These are phyloP conservation scores for Backusella psychrophila DNA, from an alignment of 192 early-diverging fungal species.

Conservation along the genomic window DNA sequence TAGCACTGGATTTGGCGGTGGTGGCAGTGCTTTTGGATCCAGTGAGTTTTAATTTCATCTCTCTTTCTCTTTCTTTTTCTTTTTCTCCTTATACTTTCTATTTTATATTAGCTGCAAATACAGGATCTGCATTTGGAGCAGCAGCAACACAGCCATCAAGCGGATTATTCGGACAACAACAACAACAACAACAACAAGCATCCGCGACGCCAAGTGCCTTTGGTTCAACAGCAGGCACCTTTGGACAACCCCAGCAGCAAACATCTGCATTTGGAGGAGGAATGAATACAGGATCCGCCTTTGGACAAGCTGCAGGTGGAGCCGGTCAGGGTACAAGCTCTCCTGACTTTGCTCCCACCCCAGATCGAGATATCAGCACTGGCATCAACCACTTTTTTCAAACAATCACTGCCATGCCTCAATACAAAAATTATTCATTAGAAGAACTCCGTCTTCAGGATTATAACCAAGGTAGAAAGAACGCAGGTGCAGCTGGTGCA, in stretches of 20 bases:
- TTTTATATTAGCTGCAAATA: neutral
- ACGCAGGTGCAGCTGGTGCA: conserved; percentile 22
- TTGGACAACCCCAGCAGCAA: conserved; percentile 19
- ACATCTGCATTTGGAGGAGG: conserved; percentile 41
- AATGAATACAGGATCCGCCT: conserved; percentile 30
- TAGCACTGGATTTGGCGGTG: conserved; percentile 11
- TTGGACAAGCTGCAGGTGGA: conserved; percentile 34
- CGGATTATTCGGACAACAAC: conserved; percentile 34
- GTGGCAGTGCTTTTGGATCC: conserved; percentile 12
- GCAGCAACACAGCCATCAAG: conserved; percentile 10
- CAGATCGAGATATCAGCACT: conserved; percentile 46
- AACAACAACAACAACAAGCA: conserved; percentile 19
- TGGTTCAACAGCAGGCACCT: conserved; percentile 34
- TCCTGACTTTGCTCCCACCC: conserved; percentile 50
- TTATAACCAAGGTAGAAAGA: conserved; percentile 80
- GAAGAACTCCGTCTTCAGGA: conserved; percentile 93
- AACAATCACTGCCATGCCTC: conserved; percentile 81
- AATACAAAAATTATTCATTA: conserved; percentile 79
- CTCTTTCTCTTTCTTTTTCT: neutral
- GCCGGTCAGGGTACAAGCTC: conserved; percentile 52
- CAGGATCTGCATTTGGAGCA: conserved; percentile 43
- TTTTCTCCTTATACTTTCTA: neutral
- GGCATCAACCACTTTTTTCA: conserved; percentile 63
- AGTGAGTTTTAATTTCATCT: neutral
- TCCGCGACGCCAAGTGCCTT: conserved; percentile 36